These are phyloP conservation scores for Solanum piurae DNA, from an alignment of 257 asterid species.

Conservation along the genomic window DNA sequence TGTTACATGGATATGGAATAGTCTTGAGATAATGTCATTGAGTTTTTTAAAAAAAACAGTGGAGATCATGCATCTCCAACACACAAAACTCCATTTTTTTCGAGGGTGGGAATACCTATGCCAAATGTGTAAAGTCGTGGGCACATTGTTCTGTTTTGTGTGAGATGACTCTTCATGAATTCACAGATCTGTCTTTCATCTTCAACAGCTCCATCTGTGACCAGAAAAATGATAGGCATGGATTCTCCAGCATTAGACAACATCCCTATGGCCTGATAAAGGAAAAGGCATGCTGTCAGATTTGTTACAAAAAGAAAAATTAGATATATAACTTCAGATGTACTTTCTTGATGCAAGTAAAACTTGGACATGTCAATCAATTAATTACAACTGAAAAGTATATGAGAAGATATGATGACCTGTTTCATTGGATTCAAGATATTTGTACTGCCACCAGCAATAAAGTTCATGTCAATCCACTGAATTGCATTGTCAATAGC, in stretches of 20 bases:
- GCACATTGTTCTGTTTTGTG: conserved; percentile 25
- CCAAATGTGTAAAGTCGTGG: conserved; percentile 87
- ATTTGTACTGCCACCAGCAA: conserved; percentile 62
- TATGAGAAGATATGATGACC: conserved; percentile 23
- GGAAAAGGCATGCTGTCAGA: neutral
- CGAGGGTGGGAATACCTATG: conserved; percentile 37
- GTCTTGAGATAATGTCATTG: neutral
- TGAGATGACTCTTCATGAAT: conserved; percentile 36
- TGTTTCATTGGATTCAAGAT: conserved; percentile 48
- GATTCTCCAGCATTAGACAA: conserved; percentile 40
- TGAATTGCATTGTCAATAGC: conserved; percentile 34
- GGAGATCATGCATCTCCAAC: neutral
- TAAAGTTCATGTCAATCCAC: conserved; percentile 54
- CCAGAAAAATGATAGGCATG: conserved; percentile 58
- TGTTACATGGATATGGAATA: neutral
- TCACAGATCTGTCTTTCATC: conserved; percentile 79
- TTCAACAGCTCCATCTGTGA: conserved; percentile 91
- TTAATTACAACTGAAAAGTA: neutral
- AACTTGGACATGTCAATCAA: neutral
- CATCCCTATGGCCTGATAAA: conserved; percentile 68
- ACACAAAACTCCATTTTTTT: neutral
- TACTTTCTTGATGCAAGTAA: neutral
- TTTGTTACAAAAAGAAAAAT: neutral
- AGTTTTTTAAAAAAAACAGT: neutral
- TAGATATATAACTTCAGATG: neutral